phyloP scores from a whole-genome alignment of 1,284 basidiomycete species.

The Ganoderma multipileum region DNA sequence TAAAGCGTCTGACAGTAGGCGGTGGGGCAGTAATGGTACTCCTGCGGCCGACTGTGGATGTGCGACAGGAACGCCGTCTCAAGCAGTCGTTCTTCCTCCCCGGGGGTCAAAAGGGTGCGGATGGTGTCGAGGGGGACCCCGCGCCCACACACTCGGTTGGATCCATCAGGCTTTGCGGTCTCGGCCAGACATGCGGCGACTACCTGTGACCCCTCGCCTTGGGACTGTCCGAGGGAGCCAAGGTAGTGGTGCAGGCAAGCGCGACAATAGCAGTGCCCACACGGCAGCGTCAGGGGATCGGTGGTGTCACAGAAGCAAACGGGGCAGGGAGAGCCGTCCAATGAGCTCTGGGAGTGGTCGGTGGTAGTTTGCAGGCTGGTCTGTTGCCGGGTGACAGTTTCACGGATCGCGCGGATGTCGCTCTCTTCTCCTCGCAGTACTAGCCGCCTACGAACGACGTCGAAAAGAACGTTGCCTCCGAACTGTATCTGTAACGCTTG shows the following conservation, averaged over 20 bases:
- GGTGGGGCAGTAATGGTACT: constrained; percentile 54
- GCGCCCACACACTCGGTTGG: constrained; percentile 34
- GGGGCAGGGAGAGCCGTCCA: constrained; percentile 43
- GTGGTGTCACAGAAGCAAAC: constrained; percentile 49
- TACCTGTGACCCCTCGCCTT: constrained; percentile 34
- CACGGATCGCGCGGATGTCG: constrained; percentile 24
- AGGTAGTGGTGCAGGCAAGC: constrained; percentile 54
- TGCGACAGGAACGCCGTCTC: constrained; percentile 47
- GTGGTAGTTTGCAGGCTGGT: neutral
- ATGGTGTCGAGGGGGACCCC: constrained; percentile 48
- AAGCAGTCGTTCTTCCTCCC: constrained; percentile 47
- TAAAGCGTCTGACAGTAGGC: constrained; percentile 41
- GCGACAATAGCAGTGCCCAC: constrained; percentile 57
- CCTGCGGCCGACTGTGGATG: constrained; percentile 46
- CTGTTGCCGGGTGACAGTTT: neutral
- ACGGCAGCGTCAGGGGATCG: constrained; percentile 48
- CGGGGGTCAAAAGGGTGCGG: constrained; percentile 46
- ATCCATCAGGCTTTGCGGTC: constrained; percentile 1
- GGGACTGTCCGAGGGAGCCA: constrained; percentile 36
- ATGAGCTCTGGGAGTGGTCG: neutral
- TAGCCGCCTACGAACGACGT: constrained; percentile 44
- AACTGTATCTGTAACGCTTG: constrained; percentile 43
- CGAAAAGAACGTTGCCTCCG: constrained; percentile 49
- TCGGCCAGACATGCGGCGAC: constrained; percentile 45
- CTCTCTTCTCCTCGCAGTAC: constrained; percentile 46